phyloP scores from a whole-genome alignment of 441 rosid species.

The Brassica balearica region DNA sequence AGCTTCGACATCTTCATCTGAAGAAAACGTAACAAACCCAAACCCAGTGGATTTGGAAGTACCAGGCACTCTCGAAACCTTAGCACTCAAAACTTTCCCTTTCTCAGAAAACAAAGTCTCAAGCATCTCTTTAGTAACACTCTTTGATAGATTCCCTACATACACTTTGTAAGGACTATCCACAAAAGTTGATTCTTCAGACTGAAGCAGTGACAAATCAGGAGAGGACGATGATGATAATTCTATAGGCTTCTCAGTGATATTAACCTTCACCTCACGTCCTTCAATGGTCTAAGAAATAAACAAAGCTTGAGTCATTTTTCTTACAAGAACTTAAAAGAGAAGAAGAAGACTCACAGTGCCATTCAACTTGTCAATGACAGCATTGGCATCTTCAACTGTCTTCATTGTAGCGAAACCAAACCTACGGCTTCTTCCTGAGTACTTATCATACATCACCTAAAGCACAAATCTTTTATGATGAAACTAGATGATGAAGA shows the following conservation, averaged over 20 bases:
- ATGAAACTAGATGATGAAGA: neutral
- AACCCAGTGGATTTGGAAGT: conserved; percentile 85
- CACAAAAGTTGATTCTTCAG: conserved; percentile 71
- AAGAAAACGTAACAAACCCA: conserved; percentile 89
- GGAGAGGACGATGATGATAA: conserved; percentile 21
- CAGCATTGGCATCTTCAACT: conserved; percentile 82
- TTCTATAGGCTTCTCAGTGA: conserved; percentile 77
- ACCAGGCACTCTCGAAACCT: conserved; percentile 82
- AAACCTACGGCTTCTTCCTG: conserved; percentile 84
- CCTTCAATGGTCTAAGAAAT: conserved; percentile 58
- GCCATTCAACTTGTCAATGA: conserved; percentile 83
- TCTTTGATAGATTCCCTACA: conserved; percentile 89
- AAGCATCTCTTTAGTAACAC: conserved; percentile 69
- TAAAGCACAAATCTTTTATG: conserved; percentile 31
- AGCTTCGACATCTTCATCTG: conserved; percentile 78
- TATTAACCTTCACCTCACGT: conserved; percentile 83
- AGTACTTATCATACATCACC: conserved; percentile 93
- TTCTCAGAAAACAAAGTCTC: conserved; percentile 72
- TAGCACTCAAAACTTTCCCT: conserved; percentile 81
- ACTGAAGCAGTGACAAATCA: conserved; percentile 62
- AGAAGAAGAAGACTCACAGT: conserved; percentile 51
- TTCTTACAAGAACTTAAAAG: too few species aligned
- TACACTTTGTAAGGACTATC: conserved; percentile 84
- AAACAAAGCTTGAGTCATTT: neutral
- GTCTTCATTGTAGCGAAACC: conserved; percentile 92